Evolutionary conservation across 2,329 filamentous ascomycete species (phyloP).

Genomic region (Epichloe aotearoae): DNA sequence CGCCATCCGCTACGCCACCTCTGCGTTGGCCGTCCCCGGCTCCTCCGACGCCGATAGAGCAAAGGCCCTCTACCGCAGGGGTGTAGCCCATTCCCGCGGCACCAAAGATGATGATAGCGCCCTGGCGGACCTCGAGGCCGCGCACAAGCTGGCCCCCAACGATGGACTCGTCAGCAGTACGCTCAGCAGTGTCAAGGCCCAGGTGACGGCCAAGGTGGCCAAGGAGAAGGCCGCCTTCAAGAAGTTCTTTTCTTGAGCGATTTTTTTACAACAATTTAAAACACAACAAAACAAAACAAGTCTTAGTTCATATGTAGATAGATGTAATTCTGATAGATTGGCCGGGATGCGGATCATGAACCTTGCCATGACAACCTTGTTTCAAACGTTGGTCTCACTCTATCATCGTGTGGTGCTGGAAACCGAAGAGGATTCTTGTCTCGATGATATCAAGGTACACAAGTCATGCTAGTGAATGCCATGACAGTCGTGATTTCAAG

Average conservation of each 20-base stretch:
- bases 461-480: no score
- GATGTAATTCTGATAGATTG: background rate
- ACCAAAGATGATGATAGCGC: slow-evolving; percentile 79
- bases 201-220: slow-evolving; percentile 55
- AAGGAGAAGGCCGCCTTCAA: slow-evolving; percentile 89
- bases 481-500: no score
- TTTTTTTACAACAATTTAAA: no score
- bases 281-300: background rate
- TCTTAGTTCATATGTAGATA: background rate
- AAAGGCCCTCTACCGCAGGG: slow-evolving; percentile 80
- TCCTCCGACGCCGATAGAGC: slow-evolving; percentile 66
- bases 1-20: slow-evolving; percentile 54
- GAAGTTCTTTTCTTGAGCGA: slow-evolving; percentile 62
- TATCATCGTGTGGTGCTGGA: no score
- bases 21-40: slow-evolving; percentile 55
- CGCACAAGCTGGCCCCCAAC: slow-evolving; percentile 58
- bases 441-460: no score
- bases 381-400: background rate
- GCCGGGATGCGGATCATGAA: background rate
- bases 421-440: no score
- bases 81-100: slow-evolving; percentile 51
- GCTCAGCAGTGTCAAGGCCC: slow-evolving; percentile 65
- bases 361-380: background rate
- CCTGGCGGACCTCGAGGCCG: slow-evolving; percentile 60
- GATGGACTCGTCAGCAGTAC: slow-evolving; percentile 67